phyloP scores from a whole-genome alignment of 768 basidiomycete genomes.

The Leccinum subgranulosum region DNA sequence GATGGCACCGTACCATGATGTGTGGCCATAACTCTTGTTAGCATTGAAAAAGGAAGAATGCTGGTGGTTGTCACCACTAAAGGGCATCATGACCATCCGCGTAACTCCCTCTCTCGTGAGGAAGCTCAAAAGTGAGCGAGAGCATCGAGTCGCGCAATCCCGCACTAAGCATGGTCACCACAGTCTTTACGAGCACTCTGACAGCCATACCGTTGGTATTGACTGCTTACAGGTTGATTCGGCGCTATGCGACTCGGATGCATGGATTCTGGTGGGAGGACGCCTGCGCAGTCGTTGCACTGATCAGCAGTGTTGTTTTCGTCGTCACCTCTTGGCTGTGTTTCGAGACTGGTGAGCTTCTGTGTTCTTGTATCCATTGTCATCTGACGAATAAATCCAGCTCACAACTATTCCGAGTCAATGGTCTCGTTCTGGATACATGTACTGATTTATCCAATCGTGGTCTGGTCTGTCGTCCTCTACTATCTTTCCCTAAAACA shows the following conservation, averaged over 20 bases:
- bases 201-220: conserved; percentile 1
- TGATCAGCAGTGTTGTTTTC: conserved; percentile 1
- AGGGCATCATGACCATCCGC: neutral
- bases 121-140: conserved; percentile 13
- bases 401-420: neutral
- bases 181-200: conserved; percentile 11
- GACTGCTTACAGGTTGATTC: neutral
- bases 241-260: neutral
- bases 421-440: conserved; percentile 9
- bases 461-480: conserved; percentile 14
- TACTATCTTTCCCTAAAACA: neutral
- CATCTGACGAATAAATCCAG: conserved; percentile 1
- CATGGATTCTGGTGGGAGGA: conserved; percentile 22
- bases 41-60: neutral
- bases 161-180: neutral
- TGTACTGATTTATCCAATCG: conserved; percentile 3
- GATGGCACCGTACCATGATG: conserved; percentile 6
- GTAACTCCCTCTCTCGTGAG: neutral
- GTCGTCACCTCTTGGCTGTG: conserved; percentile 9
- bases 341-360: conserved; percentile 2
- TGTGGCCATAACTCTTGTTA: neutral
- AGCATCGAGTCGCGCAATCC: neutral
- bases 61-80: neutral
- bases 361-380: neutral
- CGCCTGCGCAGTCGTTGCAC: conserved; percentile 4